These are phyloP conservation scores for Nemania sp. DNA, from an alignment of 2,329 filamentous ascomycete species.

Conservation along the genomic window DNA sequence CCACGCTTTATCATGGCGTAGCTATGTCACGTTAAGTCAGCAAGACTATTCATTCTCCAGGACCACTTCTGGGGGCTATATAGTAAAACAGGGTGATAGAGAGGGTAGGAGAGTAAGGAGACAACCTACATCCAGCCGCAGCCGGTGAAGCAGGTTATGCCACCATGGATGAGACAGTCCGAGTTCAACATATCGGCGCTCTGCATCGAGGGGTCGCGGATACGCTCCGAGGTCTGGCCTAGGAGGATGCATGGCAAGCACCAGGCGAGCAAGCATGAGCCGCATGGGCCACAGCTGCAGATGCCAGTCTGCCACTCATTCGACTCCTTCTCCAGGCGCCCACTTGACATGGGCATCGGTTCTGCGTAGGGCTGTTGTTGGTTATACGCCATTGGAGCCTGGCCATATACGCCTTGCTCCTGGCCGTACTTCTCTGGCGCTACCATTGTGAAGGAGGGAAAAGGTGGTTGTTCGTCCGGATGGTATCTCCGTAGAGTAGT, in stretches of 20 bases:
- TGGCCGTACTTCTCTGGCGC: slow-evolving; percentile 22
- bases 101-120: neutral
- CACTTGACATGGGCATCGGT: slow-evolving; percentile 29
- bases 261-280: slow-evolving; percentile 47
- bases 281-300: slow-evolving; percentile 48
- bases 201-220: slow-evolving; percentile 49
- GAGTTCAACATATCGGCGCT: slow-evolving; percentile 48
- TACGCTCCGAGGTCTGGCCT: slow-evolving; percentile 50
- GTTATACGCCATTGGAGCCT: slow-evolving; percentile 17
- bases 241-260: slow-evolving; percentile 51
- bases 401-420: slow-evolving; percentile 23
- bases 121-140: slow-evolving; percentile 50
- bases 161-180: slow-evolving; percentile 48
- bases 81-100: neutral
- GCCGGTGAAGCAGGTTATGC: slow-evolving; percentile 45
- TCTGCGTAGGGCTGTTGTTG: slow-evolving; percentile 31
- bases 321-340: slow-evolving; percentile 41
- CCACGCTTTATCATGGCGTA: slow-evolving; percentile 58
- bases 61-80: neutral
- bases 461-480: neutral
- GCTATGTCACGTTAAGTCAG: slow-evolving; percentile 47
- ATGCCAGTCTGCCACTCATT: slow-evolving; percentile 50
- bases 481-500: neutral
- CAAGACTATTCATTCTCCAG: neutral
- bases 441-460: slow-evolving; percentile 16